A percentile compares a stretch with the other conserved stretches of the same genome.
Conservation (phyloP, 139 green algal species). For the Raphidocelis subcapitata region DNA sequence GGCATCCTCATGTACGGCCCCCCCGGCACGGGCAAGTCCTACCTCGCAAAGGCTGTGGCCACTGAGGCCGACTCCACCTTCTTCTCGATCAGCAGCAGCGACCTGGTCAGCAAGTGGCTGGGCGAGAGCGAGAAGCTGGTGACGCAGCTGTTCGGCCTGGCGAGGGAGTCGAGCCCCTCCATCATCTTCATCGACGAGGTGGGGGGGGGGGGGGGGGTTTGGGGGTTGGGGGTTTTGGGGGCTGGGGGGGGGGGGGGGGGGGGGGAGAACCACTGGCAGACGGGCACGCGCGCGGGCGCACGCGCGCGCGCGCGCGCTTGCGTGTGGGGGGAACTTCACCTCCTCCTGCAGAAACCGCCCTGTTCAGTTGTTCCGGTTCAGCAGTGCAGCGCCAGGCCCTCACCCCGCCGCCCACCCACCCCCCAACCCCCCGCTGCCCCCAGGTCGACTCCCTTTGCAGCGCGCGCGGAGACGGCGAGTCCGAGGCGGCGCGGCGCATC, state of each 20-base stretch:
- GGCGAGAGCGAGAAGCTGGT: constrained; percentile 99
- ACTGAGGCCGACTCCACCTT: constrained; percentile 99
- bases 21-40: constrained; percentile 98
- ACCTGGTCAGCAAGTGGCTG: constrained; percentile 90
- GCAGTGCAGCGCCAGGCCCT: too few relatives aligned
- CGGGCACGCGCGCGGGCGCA: too few relatives aligned
- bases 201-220: constrained; percentile 67
- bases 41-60: constrained; percentile 98
- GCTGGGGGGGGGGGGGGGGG: too few relatives aligned
- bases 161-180: constrained; percentile 87
- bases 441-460: constrained; percentile 88
- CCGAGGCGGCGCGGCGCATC: constrained; percentile 94
- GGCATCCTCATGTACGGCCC: constrained; percentile 98
- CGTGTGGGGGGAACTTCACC: too few relatives aligned
- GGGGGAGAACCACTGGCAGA: too few relatives aligned
- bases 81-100: constrained; percentile 60
- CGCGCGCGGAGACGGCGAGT: constrained; percentile 88
- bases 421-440: background rate
- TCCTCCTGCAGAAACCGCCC: too few relatives aligned
- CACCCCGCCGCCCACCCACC: too few relatives aligned
- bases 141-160: constrained; percentile 89
- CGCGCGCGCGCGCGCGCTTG: too few relatives aligned
- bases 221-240: too few relatives aligned
- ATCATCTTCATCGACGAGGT: constrained; percentile 99
- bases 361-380: too few relatives aligned